These are phyloP conservation scores for Arctium minus DNA, from an alignment of 129 eudicot species.

Conservation along the genomic window DNA sequence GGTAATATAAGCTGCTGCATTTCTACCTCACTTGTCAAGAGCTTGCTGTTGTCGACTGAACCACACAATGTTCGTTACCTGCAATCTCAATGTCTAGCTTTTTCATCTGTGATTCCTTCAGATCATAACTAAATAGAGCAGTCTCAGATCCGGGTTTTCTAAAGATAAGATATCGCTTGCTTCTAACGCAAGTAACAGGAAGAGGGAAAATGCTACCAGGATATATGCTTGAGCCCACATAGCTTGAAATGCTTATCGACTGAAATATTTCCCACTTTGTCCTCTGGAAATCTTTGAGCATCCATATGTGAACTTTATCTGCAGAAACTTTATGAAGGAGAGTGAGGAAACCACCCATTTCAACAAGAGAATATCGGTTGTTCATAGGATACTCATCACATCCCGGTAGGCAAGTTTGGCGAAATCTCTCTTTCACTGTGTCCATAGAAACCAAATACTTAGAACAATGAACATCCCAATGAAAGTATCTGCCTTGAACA, in stretches of 20 bases:
- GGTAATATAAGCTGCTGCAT: not conserved
- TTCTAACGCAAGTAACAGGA: constrained; percentile 19
- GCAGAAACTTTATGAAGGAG: not conserved
- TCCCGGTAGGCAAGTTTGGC: constrained; percentile 18
- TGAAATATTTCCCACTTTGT: constrained; percentile 13
- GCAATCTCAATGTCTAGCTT: constrained; percentile 14
- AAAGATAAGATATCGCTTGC: constrained; percentile 19
- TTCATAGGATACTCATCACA: not conserved
- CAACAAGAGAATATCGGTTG: constrained; percentile 4
- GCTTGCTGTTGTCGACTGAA: constrained; percentile 7
- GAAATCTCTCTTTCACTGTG: constrained; percentile 30
- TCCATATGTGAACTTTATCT: constrained; percentile 22
- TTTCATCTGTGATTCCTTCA: constrained; percentile 6
- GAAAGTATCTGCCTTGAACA: constrained; percentile 27
- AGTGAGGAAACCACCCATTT: constrained; percentile 30
- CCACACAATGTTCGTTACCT: constrained; percentile 14
- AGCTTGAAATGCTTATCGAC: constrained; percentile 1
- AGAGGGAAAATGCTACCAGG: not conserved
- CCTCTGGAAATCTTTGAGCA: constrained; percentile 25
- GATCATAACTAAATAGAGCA: constrained; percentile 21
- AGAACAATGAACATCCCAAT: constrained; percentile 31
- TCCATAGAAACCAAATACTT: constrained; percentile 32
- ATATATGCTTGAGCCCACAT: constrained; percentile 1
- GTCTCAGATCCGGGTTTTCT: constrained; percentile 4
- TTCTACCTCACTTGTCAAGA: not conserved